These are phyloP conservation scores for Diaporthe australafricana DNA, from an alignment of 2,329 filamentous ascomycete genomes.

Conservation along the genomic window DNA sequence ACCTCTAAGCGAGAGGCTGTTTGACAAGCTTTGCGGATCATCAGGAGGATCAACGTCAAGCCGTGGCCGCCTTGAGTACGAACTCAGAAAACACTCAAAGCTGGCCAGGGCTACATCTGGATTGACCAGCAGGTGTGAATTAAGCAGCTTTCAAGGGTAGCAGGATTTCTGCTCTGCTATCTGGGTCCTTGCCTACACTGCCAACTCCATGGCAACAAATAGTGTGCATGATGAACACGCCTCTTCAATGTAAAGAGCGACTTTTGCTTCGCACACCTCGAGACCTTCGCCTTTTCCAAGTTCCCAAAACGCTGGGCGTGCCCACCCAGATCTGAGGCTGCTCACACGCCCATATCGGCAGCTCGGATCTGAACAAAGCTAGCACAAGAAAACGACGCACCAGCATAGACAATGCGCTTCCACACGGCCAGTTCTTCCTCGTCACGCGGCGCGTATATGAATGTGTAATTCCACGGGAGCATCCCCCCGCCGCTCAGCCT, in stretches of 20 bases:
- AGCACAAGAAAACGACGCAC: constrained; percentile 33
- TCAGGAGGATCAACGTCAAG: too few relatives aligned
- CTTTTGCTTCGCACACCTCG: too few relatives aligned
- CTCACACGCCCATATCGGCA: neutral
- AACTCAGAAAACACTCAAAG: too few relatives aligned
- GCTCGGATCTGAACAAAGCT: constrained; percentile 23
- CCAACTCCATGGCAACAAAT: neutral
- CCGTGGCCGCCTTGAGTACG: too few relatives aligned
- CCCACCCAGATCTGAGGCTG: neutral
- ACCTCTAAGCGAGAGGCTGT: too few relatives aligned
- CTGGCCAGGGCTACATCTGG: too few relatives aligned
- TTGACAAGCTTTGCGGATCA: too few relatives aligned
- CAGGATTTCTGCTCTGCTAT: neutral
- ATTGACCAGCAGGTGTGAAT: too few relatives aligned
- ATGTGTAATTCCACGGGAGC: constrained; percentile 51
- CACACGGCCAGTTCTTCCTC: constrained; percentile 49
- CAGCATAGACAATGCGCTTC: constrained; percentile 41
- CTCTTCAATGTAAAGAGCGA: too few relatives aligned
- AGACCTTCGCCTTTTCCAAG: neutral
- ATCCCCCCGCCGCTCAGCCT: constrained; percentile 45
- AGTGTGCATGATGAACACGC: neutral
- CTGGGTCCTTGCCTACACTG: neutral
- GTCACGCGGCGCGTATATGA: constrained; percentile 55
- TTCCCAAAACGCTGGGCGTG: too few relatives aligned
- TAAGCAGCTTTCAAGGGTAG: neutral